A percentile compares a stretch with the other conserved stretches of the same genome.
Evolutionary conservation across 805 yeast genomes (phyloP).

Genomic region (Yamadazyma ubonensis): DNA sequence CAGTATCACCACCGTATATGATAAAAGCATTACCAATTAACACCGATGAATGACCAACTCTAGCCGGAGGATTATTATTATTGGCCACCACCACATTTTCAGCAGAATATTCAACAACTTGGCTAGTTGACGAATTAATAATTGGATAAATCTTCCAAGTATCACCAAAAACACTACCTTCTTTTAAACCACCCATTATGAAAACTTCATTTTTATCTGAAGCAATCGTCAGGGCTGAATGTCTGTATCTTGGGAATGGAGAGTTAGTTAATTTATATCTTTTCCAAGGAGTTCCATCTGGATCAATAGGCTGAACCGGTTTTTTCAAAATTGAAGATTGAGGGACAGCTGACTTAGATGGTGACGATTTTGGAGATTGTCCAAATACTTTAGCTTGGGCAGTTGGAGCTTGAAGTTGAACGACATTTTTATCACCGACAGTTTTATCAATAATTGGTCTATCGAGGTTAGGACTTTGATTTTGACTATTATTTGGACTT

Average conservation of each 20-base stretch:
- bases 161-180: constrained; percentile 90
- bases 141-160: constrained; percentile 81
- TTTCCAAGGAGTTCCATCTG: constrained; percentile 58
- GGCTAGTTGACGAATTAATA: constrained; percentile 18
- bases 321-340: constrained; percentile 11
- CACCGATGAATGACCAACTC: constrained; percentile 94
- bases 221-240: constrained; percentile 75
- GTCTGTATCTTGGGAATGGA: constrained; percentile 95
- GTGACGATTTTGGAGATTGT: constrained; percentile 11
- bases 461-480: constrained; percentile 4
- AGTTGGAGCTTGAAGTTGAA: not conserved
- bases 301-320: constrained; percentile 7
- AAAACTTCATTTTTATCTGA: constrained; percentile 80
- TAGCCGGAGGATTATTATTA: constrained; percentile 83
- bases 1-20: constrained; percentile 95
- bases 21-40: constrained; percentile 93
- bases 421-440: too few relatives aligned
- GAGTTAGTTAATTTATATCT: constrained; percentile 62
- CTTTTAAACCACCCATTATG: constrained; percentile 94
- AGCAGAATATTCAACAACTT: constrained; percentile 29
- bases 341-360: constrained; percentile 7
- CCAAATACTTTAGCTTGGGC: not conserved
- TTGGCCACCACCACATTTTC: constrained; percentile 50
- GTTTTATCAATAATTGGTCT: too few relatives aligned
- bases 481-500: not conserved